These are phyloP conservation scores for Cutaneotrichosporon curvatum DNA, from an alignment of 1,284 basidiomycete genomes.

Conservation along the genomic window DNA sequence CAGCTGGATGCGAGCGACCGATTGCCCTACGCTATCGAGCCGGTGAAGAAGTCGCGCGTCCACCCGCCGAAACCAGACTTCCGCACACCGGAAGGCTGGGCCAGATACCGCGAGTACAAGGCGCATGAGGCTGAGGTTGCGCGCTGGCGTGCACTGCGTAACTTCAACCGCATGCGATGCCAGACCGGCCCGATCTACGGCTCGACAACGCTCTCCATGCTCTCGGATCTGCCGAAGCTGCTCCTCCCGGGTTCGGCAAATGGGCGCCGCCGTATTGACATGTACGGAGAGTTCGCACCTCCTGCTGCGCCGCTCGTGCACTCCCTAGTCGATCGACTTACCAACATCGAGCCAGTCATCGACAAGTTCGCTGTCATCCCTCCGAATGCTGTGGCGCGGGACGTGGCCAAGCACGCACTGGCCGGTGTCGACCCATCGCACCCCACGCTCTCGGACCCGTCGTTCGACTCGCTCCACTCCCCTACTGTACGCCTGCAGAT, in stretches of 20 bases:
- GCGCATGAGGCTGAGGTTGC: slow-evolving; percentile 54
- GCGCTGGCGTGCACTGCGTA: slow-evolving; percentile 63
- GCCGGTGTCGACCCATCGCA: slow-evolving; percentile 35
- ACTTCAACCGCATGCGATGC: slow-evolving; percentile 73
- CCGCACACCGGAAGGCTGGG: slow-evolving; percentile 68
- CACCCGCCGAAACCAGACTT: slow-evolving; percentile 59
- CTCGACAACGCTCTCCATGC: slow-evolving; percentile 54
- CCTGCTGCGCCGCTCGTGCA: slow-evolving; percentile 51
- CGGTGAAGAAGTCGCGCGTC: slow-evolving; percentile 46
- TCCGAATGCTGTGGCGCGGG: slow-evolving; percentile 67
- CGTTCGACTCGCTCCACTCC: slow-evolving; percentile 65
- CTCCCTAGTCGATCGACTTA: slow-evolving; percentile 59
- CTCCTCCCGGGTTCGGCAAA: slow-evolving; percentile 57
- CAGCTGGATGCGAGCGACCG: slow-evolving; percentile 63
- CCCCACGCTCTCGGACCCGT: slow-evolving; percentile 35
- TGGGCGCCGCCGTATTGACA: slow-evolving; percentile 33
- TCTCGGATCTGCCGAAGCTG: slow-evolving; percentile 47
- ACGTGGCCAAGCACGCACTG: slow-evolving; percentile 53
- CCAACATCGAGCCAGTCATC: slow-evolving; percentile 55
- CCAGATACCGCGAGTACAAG: slow-evolving; percentile 55
- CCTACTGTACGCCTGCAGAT: slow-evolving; percentile 78
- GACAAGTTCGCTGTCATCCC: slow-evolving; percentile 78
- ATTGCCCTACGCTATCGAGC: slow-evolving; percentile 57
- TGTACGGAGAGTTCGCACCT: slow-evolving; percentile 45
- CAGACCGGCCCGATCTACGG: slow-evolving; percentile 58